Base-by-base conservation (phyloP, 208 protist species). In the Leishmania major region DNA sequence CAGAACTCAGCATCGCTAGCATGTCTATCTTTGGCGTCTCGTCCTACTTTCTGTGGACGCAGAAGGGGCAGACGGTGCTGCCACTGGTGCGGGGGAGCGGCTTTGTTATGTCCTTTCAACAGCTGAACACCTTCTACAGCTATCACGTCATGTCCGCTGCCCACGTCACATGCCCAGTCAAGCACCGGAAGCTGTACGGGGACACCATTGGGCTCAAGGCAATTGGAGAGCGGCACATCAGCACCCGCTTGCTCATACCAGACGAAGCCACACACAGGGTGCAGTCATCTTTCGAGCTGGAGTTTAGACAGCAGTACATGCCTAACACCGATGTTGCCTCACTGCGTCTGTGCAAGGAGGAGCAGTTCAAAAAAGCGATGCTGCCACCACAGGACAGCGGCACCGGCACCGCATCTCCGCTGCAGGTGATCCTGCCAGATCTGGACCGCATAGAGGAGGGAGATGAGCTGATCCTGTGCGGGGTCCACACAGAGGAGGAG, bases 41-140 rank as follows among this genome's bases (percentile, higher is more conserved):
- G 0, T 96, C 93, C 0, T 97, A 97, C 83, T 96, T 97, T 88
- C 79, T 97, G 17, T 96, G 93, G 92, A 96, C 95, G 8, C 92
- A 96, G 70, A 97, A 97, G 81, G 95, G 95, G 2, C 88, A 88
- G 59, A 97, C 95, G 37, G 84, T 92, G 76, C 87, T 97, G 49
- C 95, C 95, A 28, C 81, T 97, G 17, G 91, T 96, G 43, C 93
- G 95, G 3, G 95, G 95, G 17, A 96, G 92, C 83, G 95, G 95
- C 59, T 97, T 97, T 75, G 77, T 96, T 40, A 83, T 96, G 22
- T 64, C 78, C 19, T 97, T 96, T 82, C 69, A 87, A 55, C 89
- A 95, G 22, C 80, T 91, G 40, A 86, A 91, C 74, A 80, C 90
- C 55, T 97, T 97, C 84, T 95, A 95, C 79, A 83, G 85, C 13